Base-by-base conservation (phyloP, 768 basidiomycete genomes). In the Lactarius trivialis region DNA sequence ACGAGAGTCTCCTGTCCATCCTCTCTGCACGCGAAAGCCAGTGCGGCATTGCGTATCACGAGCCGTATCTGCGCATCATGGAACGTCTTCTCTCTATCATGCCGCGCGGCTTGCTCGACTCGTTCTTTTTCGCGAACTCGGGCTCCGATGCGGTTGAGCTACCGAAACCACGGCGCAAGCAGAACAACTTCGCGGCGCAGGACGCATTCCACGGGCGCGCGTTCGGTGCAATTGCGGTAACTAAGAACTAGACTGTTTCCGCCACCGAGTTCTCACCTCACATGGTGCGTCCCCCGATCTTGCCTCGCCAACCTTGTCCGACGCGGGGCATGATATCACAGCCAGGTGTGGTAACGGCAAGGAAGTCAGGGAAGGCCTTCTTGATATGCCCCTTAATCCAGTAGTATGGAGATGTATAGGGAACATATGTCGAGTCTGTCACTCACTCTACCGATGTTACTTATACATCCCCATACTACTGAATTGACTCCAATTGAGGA, bases 91-190 rank as follows among this genome's bases (percentile, higher is more conserved):
- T 96, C 14, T 91, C 93, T 0, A 76, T 89, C 61, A 94, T 98
- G 93, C 95, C 95, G 2, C 77, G 94, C 74, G 81, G 85, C 0
- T 94, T 92, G 1, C 80, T 98, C 34, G 89, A 96, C 72, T 91
- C 91, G 30, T 98, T 98, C 81, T 97, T 94, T 82, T 92, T 97
- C 75, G 92, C 90, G 89, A 97, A 92, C 77, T 95, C 93, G 2
- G 96, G 96, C 2, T 87, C 92, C 0, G 96, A 98, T 73, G 96
- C 94, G 1, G 81, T 93, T 48, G 95, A 97, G 74, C 91, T 85
- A 0, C 74, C 98, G 65, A 97, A 97, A 76, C 86, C 36, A 98
- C 95, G n/a, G 1, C 85, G 86, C 33, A 79, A 82, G 65, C 92
- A 93, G 71, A 93, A 96, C 71, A 82, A 98, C 63, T 92, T 98